Base-by-base conservation (phyloP, 768 basidiomycete species). In the Russula abietina region DNA sequence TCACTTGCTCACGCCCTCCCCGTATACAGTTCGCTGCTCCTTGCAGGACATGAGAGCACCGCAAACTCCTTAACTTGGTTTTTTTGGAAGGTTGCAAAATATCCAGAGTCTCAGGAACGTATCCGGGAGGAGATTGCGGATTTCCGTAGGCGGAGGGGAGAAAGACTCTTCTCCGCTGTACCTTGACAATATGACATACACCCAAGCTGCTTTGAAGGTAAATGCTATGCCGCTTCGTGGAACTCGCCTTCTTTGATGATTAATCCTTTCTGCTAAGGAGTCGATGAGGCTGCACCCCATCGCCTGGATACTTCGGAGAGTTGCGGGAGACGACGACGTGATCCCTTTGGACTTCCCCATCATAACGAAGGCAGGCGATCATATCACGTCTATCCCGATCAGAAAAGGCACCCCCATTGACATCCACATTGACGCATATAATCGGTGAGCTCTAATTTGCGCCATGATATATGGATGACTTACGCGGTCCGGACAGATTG, bases 271-370 rank as follows among this genome's bases (percentile, higher is more conserved):
- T 39, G 5, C 16, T 10, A 17, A 67, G 66, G 66, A 67, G 53
- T 41, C 64, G n/a, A 61, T 67, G 55, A 60, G 66, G 32, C 46
- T 67, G 19, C 64, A 67, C 24, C 66, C 66, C 6, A 65, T 67
- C n/a, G 22, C 54, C 33, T 67, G 41, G 49, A 32, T 52, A 2
- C 55, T 65, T 22, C 49, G 41, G 6, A 38, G 66, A 46, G 46
- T 14, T 11, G 64, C 66, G 10, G 66, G 43, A 19, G 55, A 38
- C 19, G 66, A 67, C 53, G 66, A 66, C 39, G 55, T 66, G 33
- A 59, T 66, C 46, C 65, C 65, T 17, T 32, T 66, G 49, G 58
- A 63, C 17, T 60, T 57, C 33, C 66, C 66, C 6, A 52, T 67
- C 24, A 61, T 49, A 10, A 57, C 59, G 1, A 60, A 39, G 24